A percentile compares a stretch with the other conserved stretches of the same genome.
Evolutionary conservation across 2,329 filamentous ascomycete genomes (phyloP).

Genomic region (Microcera coccophila): DNA sequence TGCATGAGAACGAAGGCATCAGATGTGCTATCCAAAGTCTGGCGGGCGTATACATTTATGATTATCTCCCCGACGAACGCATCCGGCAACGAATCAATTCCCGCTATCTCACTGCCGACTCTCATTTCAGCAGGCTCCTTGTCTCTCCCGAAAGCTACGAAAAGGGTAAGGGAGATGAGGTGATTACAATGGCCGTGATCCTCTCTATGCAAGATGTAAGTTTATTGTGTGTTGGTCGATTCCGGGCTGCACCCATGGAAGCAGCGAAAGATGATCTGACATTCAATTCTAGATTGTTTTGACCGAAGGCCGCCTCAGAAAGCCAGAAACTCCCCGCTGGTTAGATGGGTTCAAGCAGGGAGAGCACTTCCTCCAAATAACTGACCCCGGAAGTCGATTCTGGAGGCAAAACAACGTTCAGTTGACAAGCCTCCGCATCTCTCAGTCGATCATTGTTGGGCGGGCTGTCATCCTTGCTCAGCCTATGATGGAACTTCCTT

Average conservation of each 20-base stretch:
- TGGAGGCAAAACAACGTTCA: constrained; percentile 34
- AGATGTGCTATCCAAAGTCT: constrained; percentile 38
- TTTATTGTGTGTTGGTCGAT: too few species aligned
- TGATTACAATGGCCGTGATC: constrained; percentile 36
- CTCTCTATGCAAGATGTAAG: constrained; percentile 40
- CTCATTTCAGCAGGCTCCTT: constrained; percentile 29
- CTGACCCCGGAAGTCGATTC: constrained; percentile 36
- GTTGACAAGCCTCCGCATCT: constrained; percentile 32
- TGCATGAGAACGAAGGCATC: constrained; percentile 35
- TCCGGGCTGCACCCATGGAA: neutral
- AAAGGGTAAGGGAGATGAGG: constrained; percentile 27
- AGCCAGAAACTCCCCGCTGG: constrained; percentile 35
- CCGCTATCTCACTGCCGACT: constrained; percentile 30
- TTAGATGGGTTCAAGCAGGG: constrained; percentile 35
- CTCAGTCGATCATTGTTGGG: constrained; percentile 39
- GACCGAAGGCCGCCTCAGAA: constrained; percentile 34
- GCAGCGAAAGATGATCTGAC: neutral
- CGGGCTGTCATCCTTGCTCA: constrained; percentile 39
- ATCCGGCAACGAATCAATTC: constrained; percentile 33
- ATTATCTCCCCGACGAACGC: constrained; percentile 34
- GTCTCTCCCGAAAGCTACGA: constrained; percentile 18
- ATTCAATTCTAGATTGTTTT: constrained; percentile 31
- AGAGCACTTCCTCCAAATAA: constrained; percentile 33
- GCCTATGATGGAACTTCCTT: constrained; percentile 34
- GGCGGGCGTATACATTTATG: constrained; percentile 40